Evolutionary conservation across 202 grass and related monocot genomes (phyloP).

Genomic region (Sporobolus alterniflorus): DNA sequence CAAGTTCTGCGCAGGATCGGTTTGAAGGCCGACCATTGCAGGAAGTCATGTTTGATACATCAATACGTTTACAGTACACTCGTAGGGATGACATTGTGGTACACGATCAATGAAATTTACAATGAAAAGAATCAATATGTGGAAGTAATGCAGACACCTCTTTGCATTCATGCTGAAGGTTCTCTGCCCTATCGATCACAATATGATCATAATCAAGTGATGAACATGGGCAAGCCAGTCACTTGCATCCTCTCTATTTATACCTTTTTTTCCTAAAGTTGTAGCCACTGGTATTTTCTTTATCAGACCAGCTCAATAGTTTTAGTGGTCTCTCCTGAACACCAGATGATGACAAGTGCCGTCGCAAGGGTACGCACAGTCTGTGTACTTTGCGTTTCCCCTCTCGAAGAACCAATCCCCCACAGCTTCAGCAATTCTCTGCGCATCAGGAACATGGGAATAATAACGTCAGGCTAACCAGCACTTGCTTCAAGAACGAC

Average conservation of each 20-base stretch:
- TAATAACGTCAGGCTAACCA: not conserved
- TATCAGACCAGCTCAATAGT: not conserved
- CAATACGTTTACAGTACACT: slow-evolving; percentile 32
- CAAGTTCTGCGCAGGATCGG: no score
- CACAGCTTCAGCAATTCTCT: slow-evolving; percentile 66
- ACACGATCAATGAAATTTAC: slow-evolving; percentile 10
- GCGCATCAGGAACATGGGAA: not conserved
- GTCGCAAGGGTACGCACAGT: slow-evolving; percentile 87
- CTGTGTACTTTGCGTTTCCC: slow-evolving; percentile 56
- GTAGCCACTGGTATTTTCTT: slow-evolving; percentile 3
- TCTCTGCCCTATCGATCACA: slow-evolving; percentile 35
- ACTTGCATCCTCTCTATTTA: slow-evolving; percentile 52
- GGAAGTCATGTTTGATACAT: not conserved
- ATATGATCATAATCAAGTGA: not conserved
- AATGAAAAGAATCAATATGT: slow-evolving; percentile 37
- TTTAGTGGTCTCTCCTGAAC: slow-evolving; percentile 53
- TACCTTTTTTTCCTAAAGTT: slow-evolving; percentile 22
- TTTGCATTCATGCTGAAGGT: not conserved
- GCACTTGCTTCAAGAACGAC: not conserved
- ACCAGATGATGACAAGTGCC: slow-evolving; percentile 79
- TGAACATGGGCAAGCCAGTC: slow-evolving; percentile 36
- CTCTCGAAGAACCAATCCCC: slow-evolving; percentile 80
- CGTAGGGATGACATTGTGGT: slow-evolving; percentile 1
- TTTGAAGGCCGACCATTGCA: not conserved
- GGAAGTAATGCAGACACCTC: slow-evolving; percentile 29